phyloP scores from a whole-genome alignment of 2,329 filamentous ascomycete genomes.

The Aureobasidium melanogenum region DNA sequence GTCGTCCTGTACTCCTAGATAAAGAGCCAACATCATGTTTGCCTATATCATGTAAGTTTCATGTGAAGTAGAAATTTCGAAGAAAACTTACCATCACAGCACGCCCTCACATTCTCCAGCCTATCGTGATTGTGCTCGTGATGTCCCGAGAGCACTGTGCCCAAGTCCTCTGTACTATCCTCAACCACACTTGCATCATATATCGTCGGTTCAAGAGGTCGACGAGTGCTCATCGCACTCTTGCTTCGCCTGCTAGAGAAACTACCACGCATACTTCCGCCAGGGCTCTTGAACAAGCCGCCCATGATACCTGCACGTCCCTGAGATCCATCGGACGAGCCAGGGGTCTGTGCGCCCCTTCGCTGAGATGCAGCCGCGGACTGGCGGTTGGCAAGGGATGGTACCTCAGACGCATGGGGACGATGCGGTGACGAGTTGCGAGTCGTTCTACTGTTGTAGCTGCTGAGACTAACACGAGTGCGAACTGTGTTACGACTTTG shows the following conservation, averaged over 20 bases:
- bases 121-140: conserved; percentile 68
- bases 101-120: conserved; percentile 91
- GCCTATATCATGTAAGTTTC: conserved; percentile 24
- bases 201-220: conserved; percentile 22
- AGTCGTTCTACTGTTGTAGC: conserved; percentile 40
- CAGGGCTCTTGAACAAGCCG: conserved; percentile 36
- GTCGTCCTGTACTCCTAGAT: conserved; percentile 15
- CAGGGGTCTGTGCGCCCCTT: neutral
- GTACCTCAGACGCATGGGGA: conserved; percentile 13
- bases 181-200: conserved; percentile 53
- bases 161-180: conserved; percentile 69
- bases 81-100: conserved; percentile 76
- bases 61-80: neutral
- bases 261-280: conserved; percentile 32
- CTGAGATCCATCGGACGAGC: conserved; percentile 1
- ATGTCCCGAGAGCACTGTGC: conserved; percentile 63
- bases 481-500: conserved; percentile 44
- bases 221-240: conserved; percentile 23
- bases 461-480: conserved; percentile 30
- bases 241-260: conserved; percentile 39
- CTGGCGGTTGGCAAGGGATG: conserved; percentile 15
- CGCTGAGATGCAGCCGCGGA: neutral
- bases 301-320: conserved; percentile 28
- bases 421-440: conserved; percentile 54
- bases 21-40: conserved; percentile 45